Conservation (phyloP, 2,329 filamentous ascomycete genomes). For the Phaeosphaeria sp. region DNA sequence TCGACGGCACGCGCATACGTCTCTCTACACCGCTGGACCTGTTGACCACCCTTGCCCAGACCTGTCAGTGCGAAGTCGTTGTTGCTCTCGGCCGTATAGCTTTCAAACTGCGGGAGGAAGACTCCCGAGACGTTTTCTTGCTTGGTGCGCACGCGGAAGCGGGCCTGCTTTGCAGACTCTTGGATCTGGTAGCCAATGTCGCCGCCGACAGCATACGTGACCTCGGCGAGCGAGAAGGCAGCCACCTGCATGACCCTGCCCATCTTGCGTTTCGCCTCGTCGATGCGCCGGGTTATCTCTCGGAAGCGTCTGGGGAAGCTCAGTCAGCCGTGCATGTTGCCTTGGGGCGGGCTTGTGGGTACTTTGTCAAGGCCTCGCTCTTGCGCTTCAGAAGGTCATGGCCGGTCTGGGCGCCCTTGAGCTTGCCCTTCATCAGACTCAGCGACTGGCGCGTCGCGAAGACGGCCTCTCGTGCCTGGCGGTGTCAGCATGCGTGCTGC, state of each 20-base stretch:
- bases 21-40: slow-evolving; percentile 92
- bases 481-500: slow-evolving; percentile 32
- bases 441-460: slow-evolving; percentile 98
- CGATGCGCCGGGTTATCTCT: slow-evolving; percentile 96
- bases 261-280: slow-evolving; percentile 99
- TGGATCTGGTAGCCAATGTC: slow-evolving; percentile 96
- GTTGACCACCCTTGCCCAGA: slow-evolving; percentile 94
- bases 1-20: slow-evolving; percentile 96
- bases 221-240: slow-evolving; percentile 95
- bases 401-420: slow-evolving; percentile 79
- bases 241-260: slow-evolving; percentile 99
- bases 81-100: slow-evolving; percentile 83
- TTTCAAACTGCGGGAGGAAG: slow-evolving; percentile 90
- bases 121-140: slow-evolving; percentile 99
- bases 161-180: slow-evolving; percentile 90
- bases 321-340: slow-evolving; percentile 18
- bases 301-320: slow-evolving; percentile 73
- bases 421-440: slow-evolving; percentile 96
- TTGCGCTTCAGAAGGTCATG: slow-evolving; percentile 97
- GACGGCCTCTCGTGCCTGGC: slow-evolving; percentile 89
- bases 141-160: slow-evolving; percentile 91
- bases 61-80: slow-evolving; percentile 97
- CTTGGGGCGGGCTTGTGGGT: slow-evolving; percentile 20
- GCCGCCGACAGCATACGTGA: slow-evolving; percentile 94
- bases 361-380: slow-evolving; percentile 98